These are phyloP conservation scores for Pichia thaimueangensis DNA, from an alignment of 805 yeast genomes.

Conservation along the genomic window DNA sequence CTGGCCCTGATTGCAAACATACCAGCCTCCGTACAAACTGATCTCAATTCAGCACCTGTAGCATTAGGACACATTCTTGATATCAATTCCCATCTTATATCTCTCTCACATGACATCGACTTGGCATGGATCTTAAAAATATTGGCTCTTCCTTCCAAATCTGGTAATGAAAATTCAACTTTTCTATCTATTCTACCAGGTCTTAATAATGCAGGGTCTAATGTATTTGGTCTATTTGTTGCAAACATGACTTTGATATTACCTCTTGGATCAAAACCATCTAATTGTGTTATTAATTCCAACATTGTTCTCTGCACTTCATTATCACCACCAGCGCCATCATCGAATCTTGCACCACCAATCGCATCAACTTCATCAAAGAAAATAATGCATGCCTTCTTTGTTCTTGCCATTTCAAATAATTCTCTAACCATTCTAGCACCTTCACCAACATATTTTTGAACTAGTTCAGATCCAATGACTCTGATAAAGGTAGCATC, in stretches of 20 bases:
- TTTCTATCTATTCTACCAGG: conserved; percentile 99
- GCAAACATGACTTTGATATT: conserved; percentile 99
- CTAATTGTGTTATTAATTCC: conserved; percentile 94
- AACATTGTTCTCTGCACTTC: conserved; percentile 99
- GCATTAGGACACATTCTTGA: conserved; percentile 97
- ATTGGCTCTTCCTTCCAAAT: conserved; percentile 95
- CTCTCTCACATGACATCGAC: conserved; percentile 96
- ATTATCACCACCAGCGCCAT: conserved; percentile 98
- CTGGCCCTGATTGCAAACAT: conserved; percentile 99
- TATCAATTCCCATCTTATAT: conserved; percentile 96
- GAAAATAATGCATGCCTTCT: conserved; percentile 95
- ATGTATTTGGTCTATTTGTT: conserved; percentile 94
- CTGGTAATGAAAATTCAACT: conserved; percentile 95
- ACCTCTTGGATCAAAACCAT: conserved; percentile 98
- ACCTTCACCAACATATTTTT: conserved; percentile 98
- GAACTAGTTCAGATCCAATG: conserved; percentile 96
- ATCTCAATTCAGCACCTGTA: conserved; percentile 97
- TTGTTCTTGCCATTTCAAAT: conserved; percentile 98
- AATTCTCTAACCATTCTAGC: conserved; percentile 99
- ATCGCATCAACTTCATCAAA: conserved; percentile 98
- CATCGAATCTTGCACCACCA: conserved; percentile 99
- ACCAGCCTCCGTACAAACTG: conserved; percentile 99
- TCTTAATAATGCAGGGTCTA: conserved; percentile 95
- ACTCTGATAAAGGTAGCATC: conserved; percentile 98
- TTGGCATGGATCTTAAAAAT: conserved; percentile 96